Evolutionary conservation across 2,329 filamentous ascomycete genomes (phyloP), one percentile per base, ranked within the genome.

Genomic region (Penicillium digitatum): DNA sequence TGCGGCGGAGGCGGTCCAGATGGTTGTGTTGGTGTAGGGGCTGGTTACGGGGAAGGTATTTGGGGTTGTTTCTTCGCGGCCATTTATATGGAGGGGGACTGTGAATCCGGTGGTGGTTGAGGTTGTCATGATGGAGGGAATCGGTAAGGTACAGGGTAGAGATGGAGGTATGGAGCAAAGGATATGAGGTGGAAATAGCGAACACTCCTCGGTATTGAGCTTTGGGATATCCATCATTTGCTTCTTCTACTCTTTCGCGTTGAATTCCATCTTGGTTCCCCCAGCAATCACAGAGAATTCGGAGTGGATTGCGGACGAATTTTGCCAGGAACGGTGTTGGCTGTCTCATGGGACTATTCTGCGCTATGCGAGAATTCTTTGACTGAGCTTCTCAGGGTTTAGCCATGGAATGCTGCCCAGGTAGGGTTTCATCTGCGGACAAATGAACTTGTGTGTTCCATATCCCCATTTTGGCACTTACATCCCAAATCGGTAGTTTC

Each of bases 1-100:
- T 18, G 80, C 82, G n/a, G 79, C 78, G 46, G 81, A 82, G 42
- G 79, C 74, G 54, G 80, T 74, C 70, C 85, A 79, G 45, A 83
- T 73, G 27, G 78, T 63, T 66, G 81, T 55, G 76, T 82, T 64
- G 50, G 76, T 77, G 20, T 72, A 69, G 5, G 87, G 86, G 26
- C 79, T 82, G 55, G 78, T 74, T 20, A 89, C 79, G 32, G 71
- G 66, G 56, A 74, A 74, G 9, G 68, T 68, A 1, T 63, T 54
- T 9, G 63, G 43, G 2, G 66, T 59, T 38, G 60, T 55, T 51
- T 70, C 69, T 48, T 74, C 69, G 37, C 67, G 61, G 48, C 72
- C 72, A 43, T 74, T 70, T 54, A 75, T 74, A n/a, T 74, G 60
- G 26, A 75, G 55, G 26, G 73, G 73, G 27, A 75, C 68, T 22